These are phyloP conservation scores for Fusarium sp. DNA, from an alignment of 2,329 filamentous ascomycete genomes.

Conservation along the genomic window DNA sequence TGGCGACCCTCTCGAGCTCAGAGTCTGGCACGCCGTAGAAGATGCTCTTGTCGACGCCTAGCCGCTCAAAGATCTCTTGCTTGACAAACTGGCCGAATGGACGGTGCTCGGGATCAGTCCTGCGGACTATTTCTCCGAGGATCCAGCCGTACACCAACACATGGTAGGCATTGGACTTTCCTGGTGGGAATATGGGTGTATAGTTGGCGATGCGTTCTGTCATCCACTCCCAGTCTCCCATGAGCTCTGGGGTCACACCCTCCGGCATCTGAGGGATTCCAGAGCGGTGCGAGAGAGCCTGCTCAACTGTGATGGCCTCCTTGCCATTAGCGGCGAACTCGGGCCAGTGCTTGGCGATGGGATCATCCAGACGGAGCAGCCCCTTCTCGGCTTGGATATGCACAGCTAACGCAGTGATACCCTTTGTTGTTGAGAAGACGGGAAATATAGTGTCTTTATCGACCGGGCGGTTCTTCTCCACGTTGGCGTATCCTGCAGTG, in stretches of 20 bases:
- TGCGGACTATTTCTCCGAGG: conserved; percentile 9
- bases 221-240: conserved; percentile 27
- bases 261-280: conserved; percentile 23
- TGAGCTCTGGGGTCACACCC: conserved; percentile 3
- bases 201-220: background rate
- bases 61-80: conserved; percentile 8
- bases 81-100: conserved; percentile 8
- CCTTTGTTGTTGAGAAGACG: conserved; percentile 10
- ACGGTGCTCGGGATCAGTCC: conserved; percentile 8
- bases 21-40: conserved; percentile 11
- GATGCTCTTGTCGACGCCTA: background rate
- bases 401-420: conserved; percentile 6
- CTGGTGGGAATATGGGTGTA: conserved; percentile 8
- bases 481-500: background rate
- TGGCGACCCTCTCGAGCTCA: conserved; percentile 10
- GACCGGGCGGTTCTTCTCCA: background rate
- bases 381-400: conserved; percentile 8
- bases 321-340: conserved; percentile 18
- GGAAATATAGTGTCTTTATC: background rate
- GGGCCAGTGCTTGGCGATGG: conserved; percentile 13
- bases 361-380: background rate
- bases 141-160: conserved; percentile 20
- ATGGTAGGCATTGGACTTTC: conserved; percentile 20
- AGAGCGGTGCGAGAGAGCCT: conserved; percentile 11
- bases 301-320: conserved; percentile 6